These are phyloP conservation scores for Talaromyces rugulosus DNA, from an alignment of 2,329 filamentous ascomycete genomes.

Conservation along the genomic window DNA sequence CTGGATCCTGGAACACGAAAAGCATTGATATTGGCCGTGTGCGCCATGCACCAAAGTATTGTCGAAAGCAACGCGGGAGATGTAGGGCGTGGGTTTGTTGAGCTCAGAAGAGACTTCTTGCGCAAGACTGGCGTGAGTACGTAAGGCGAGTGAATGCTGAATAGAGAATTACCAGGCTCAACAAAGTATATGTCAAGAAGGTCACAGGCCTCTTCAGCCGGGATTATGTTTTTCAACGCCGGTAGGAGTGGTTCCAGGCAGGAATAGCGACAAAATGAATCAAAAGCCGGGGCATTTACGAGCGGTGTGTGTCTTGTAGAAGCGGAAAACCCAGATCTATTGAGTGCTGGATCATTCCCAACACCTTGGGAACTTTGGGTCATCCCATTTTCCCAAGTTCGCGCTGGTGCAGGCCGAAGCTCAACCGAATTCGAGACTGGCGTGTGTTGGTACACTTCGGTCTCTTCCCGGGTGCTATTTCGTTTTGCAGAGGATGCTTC, in stretches of 20 bases:
- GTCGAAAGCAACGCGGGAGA: constrained; percentile 45
- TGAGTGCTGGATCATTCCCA: neutral
- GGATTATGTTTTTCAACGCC: constrained; percentile 36
- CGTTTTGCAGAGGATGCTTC: neutral
- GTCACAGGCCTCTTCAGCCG: constrained; percentile 40
- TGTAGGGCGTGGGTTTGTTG: constrained; percentile 37
- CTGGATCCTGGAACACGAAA: constrained; percentile 41
- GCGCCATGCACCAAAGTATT: constrained; percentile 47
- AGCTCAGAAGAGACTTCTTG: constrained; percentile 41
- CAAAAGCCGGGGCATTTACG: neutral
- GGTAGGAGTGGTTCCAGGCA: constrained; percentile 22
- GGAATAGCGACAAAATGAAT: neutral
- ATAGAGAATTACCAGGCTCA: constrained; percentile 42
- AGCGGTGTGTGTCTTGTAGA: neutral
- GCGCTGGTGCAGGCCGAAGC: neutral
- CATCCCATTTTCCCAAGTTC: neutral
- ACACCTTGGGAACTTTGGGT: neutral
- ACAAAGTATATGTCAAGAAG: constrained; percentile 48
- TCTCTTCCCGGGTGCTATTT: neutral
- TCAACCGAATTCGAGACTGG: neutral
- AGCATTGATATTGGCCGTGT: constrained; percentile 45
- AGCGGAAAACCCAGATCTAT: neutral
- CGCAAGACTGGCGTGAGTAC: constrained; percentile 46
- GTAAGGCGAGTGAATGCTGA: constrained; percentile 46
- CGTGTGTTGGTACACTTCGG: neutral